Evolutionary conservation across 1,139 yeast species (phyloP).

Genomic region (Spathaspora sp.): DNA sequence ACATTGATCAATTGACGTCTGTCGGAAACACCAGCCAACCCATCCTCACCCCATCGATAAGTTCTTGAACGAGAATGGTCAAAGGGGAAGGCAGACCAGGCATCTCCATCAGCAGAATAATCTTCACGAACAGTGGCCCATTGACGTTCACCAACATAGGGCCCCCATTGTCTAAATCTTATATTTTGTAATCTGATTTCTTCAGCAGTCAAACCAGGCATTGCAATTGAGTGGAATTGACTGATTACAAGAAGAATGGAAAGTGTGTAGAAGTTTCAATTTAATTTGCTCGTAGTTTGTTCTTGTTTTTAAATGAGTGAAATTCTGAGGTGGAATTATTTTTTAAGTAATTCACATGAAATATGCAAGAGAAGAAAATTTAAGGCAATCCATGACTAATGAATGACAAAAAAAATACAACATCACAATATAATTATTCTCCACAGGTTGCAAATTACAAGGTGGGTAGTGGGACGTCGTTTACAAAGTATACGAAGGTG

Average conservation of each 20-base stretch:
- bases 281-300: background rate
- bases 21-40: constrained; percentile 89
- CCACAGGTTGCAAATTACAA: background rate
- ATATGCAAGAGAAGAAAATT: constrained; percentile 2
- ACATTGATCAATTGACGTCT: constrained; percentile 78
- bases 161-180: constrained; percentile 92
- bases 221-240: constrained; percentile 1
- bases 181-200: constrained; percentile 64
- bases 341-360: background rate
- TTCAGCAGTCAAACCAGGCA: constrained; percentile 48
- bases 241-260: background rate
- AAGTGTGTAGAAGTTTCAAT: background rate
- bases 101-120: constrained; percentile 83
- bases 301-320: background rate
- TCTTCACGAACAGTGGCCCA: constrained; percentile 97
- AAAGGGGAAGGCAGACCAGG: constrained; percentile 90
- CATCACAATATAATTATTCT: too few species aligned
- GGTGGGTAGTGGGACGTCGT: background rate
- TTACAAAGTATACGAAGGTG: too few species aligned
- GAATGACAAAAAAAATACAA: background rate
- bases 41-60: constrained; percentile 97
- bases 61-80: constrained; percentile 83
- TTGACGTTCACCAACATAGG: constrained; percentile 85
- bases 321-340: background rate
- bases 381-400: constrained; percentile 2